Conservation (phyloP, 495 filamentous ascomycete genomes). For the Tuber aestivum region DNA sequence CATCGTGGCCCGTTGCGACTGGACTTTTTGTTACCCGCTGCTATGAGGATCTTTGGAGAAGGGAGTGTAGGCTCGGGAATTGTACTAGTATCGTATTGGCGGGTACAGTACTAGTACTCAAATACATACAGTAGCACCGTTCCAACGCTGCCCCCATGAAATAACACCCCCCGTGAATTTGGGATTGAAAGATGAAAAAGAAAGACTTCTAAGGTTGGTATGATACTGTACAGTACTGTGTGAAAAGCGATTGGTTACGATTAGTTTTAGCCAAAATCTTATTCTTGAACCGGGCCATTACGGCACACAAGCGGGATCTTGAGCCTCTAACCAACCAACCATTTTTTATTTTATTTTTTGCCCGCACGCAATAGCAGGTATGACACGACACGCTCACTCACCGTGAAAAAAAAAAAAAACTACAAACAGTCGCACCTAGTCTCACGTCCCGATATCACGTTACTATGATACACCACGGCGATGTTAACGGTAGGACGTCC, state of each 20-base stretch:
- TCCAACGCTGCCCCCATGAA: background rate
- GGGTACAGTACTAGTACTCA: no score
- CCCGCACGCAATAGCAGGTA: no score
- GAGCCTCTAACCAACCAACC: no score
- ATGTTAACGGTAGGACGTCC: no score
- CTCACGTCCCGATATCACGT: background rate
- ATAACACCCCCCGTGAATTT: background rate
- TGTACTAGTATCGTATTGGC: background rate
- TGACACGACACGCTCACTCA: no score
- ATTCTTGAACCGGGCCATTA: no score
- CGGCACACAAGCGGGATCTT: no score
- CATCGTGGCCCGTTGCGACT: background rate
- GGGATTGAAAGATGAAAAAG: background rate
- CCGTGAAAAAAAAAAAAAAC: no score
- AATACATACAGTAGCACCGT: background rate
- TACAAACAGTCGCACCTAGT: no score
- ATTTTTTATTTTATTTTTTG: no score
- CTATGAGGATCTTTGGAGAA: background rate
- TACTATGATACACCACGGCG: background rate
- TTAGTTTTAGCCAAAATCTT: background rate
- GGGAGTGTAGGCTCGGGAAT: background rate
- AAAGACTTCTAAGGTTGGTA: background rate
- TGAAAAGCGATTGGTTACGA: background rate
- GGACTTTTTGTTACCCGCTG: background rate
- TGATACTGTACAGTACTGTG: no score